Base-by-base conservation (phyloP, 192 early-diverging fungal genomes). In the Backusella circina region DNA sequence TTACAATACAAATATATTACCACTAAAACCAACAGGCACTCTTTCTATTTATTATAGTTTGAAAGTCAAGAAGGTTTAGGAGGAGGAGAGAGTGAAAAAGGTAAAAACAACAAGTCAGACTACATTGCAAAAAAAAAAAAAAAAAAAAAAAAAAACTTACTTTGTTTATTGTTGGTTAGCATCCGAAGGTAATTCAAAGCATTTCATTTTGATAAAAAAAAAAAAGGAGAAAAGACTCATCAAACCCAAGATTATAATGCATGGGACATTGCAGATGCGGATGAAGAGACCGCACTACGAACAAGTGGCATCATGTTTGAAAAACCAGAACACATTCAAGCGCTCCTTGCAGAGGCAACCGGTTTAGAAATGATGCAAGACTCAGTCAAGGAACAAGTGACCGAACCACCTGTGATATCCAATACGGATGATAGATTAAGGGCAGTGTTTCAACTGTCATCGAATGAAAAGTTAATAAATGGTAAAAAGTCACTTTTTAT, bases 261-360 rank as follows among this genome's bases (percentile, higher is more conserved):
- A 2, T 70, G 69, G 69, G 41, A 70, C 39, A 70, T 70, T 39
- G 37, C 69, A 47, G 69, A 70, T 21, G 28, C 23, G 30, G 23
- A 21, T 30, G 37, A 47, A 47, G n/a, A 28, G 39, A 47, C 38
- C n/a, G 35, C 67, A 30, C 3, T 37, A 70, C 33, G 39, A 26
- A 61, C 54, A 68, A 68, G 67, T 38, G 33, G 39, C 39, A 70
- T 61, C 23, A 61, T 61, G 54, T 47, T 47, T 47, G 37, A 54
- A 68, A 68, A 23, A 8, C 31, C 50, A 39, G 38, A 65, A 65
- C 78, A 44, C 9, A 76, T 36, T 28, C 75, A 67, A 37, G 47
- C 70, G 32, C 66, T 73, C 33, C 67, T 80, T 39, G 79, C 79
- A 15, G 79, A 80, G 47, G 79, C 79, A n/a, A 71, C 75, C 6